Conservation (phyloP, 192 early-diverging fungal genomes). For the Dimargaris verticillata region DNA sequence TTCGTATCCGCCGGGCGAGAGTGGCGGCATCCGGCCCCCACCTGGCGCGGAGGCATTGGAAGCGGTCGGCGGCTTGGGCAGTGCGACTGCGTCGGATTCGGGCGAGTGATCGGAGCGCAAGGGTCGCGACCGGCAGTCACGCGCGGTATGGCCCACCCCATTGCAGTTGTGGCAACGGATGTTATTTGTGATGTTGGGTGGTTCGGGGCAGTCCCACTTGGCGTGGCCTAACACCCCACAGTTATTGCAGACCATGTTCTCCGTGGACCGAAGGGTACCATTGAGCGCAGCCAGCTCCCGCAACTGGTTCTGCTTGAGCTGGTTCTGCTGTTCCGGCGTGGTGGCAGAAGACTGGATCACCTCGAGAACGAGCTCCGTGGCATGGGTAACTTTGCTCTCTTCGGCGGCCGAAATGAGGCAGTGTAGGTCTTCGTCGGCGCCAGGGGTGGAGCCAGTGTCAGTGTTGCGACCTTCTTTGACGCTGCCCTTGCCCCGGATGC, state of each 20-base stretch:
- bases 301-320: slow-evolving; percentile 85
- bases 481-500: slow-evolving; percentile 88
- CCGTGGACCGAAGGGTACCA: slow-evolving; percentile 90
- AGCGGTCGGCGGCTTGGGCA: too few species aligned
- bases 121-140: slow-evolving; percentile 71
- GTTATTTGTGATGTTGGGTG: slow-evolving; percentile 66
- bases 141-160: slow-evolving; percentile 79
- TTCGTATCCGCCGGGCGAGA: not conserved
- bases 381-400: slow-evolving; percentile 73
- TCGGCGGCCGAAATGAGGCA: slow-evolving; percentile 78
- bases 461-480: slow-evolving; percentile 83
- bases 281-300: slow-evolving; percentile 89
- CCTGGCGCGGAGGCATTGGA: too few species aligned
- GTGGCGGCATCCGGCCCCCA: too few species aligned
- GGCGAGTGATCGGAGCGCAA: not conserved
- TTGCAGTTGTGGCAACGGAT: slow-evolving; percentile 80
- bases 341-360: slow-evolving; percentile 87
- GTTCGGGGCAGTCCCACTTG: slow-evolving; percentile 79
- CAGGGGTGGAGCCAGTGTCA: slow-evolving; percentile 39
- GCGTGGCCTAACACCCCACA: slow-evolving; percentile 85
- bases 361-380: slow-evolving; percentile 72
- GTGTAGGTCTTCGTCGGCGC: slow-evolving; percentile 72
- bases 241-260: slow-evolving; percentile 64
- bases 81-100: not conserved
- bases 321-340: slow-evolving; percentile 88